Evolutionary conservation across 108 stramenopile species (phyloP).

Genomic region (Stephanodiscus triporus): DNA sequence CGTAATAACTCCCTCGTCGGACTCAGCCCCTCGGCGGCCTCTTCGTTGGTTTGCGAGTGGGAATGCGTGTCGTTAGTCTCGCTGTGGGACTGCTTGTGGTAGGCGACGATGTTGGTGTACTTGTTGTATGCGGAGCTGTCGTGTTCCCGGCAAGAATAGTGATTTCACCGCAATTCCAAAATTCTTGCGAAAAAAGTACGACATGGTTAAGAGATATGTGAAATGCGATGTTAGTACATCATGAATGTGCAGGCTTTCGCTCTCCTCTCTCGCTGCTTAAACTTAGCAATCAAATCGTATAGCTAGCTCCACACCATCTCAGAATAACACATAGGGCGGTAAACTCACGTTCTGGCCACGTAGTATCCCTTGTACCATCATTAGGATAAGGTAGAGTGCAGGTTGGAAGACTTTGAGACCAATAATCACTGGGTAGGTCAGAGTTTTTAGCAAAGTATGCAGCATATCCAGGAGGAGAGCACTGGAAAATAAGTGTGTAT

Average conservation of each 20-base stretch:
- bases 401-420: conserved; percentile 17
- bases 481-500: conserved; percentile 14
- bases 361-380: conserved; percentile 24
- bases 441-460: conserved; percentile 43
- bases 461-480: conserved; percentile 51
- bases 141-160: too few relatives aligned
- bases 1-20: too few relatives aligned
- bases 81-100: neutral
- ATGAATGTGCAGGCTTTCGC: too few relatives aligned
- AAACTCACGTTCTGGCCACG: conserved; percentile 25
- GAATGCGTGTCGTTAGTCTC: neutral
- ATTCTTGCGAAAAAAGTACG: too few relatives aligned
- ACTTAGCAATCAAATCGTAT: too few relatives aligned
- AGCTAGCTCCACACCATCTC: too few relatives aligned
- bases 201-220: too few relatives aligned
- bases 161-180: too few relatives aligned
- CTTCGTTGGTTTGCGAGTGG: neutral
- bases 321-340: too few relatives aligned
- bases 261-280: too few relatives aligned
- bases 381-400: conserved; percentile 38
- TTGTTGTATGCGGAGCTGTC: too few relatives aligned
- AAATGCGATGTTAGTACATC: too few relatives aligned
- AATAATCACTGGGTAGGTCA: conserved; percentile 20
- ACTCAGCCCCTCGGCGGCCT: neutral
- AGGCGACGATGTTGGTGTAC: neutral